Percentiles rank a stretch among this genome's conserved stretches.
These are phyloP conservation scores for Primulina eburnea DNA, from an alignment of 257 asterid species.

Conservation along the genomic window DNA sequence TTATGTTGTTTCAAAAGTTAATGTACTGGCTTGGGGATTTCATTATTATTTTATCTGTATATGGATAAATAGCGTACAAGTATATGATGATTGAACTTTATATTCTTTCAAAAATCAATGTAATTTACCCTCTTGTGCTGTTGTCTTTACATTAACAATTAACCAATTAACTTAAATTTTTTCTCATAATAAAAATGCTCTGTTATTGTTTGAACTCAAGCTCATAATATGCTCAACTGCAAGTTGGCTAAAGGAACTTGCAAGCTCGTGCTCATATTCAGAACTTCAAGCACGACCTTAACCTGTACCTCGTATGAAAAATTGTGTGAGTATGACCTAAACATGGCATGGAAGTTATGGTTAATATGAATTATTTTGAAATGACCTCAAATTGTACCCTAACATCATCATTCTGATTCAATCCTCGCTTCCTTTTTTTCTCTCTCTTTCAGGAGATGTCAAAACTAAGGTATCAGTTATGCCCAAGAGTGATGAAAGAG, in stretches of 20 bases:
- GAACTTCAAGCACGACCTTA: neutral
- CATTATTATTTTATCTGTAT: neutral
- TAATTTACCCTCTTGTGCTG: neutral
- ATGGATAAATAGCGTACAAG: neutral
- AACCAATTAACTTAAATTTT: neutral
- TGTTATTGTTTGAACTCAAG: neutral
- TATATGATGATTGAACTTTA: neutral
- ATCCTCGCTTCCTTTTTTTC: constrained; percentile 2
- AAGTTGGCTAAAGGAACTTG: neutral
- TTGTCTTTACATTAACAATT: neutral
- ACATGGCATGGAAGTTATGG: constrained; percentile 14
- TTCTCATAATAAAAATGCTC: neutral
- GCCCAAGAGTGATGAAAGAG: constrained; percentile 91
- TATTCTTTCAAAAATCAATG: neutral
- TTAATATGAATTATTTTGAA: constrained; percentile 11
- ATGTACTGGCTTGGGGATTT: neutral
- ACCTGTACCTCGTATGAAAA: too few species aligned
- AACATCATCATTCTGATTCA: constrained; percentile 5
- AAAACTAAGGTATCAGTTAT: constrained; percentile 69
- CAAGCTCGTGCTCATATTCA: neutral
- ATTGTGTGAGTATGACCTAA: neutral
- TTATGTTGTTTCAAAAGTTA: neutral
- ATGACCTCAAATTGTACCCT: constrained; percentile 10
- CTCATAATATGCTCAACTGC: neutral
- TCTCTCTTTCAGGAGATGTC: constrained; percentile 67